Percentiles rank a stretch among this genome's conserved stretches.
phyloP scores from a whole-genome alignment of 2,329 filamentous ascomycete genomes.

The Aureobasidium sp. region DNA sequence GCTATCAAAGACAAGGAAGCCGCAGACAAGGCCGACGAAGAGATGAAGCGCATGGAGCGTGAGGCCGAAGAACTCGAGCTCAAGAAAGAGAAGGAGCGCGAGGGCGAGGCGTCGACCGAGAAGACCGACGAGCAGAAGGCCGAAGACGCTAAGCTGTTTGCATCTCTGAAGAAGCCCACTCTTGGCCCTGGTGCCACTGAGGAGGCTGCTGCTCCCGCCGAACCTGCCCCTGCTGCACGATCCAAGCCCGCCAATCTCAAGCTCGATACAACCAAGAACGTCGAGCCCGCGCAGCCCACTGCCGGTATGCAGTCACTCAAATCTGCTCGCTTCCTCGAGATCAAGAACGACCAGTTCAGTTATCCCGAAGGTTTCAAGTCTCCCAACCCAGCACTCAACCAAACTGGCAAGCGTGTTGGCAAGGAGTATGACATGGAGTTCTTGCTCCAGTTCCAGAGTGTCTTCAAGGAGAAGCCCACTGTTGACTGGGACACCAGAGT shows the following conservation, averaged over 20 bases:
- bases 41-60: conserved; percentile 42
- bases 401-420: conserved; percentile 68
- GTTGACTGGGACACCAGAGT: conserved; percentile 88
- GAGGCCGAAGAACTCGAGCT: conserved; percentile 44
- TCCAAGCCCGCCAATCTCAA: conserved; percentile 85
- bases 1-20: conserved; percentile 47
- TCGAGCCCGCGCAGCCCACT: conserved; percentile 88
- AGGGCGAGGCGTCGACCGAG: conserved; percentile 20
- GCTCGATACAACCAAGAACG: conserved; percentile 74
- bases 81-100: conserved; percentile 34
- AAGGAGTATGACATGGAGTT: conserved; percentile 96
- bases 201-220: conserved; percentile 19
- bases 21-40: conserved; percentile 48
- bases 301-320: conserved; percentile 89
- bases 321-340: conserved; percentile 78
- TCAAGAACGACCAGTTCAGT: conserved; percentile 63
- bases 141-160: conserved; percentile 38
- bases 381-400: conserved; percentile 87
- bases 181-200: conserved; percentile 39
- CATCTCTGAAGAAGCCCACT: conserved; percentile 43
- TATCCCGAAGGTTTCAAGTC: conserved; percentile 82
- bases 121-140: conserved; percentile 32
- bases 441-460: conserved; percentile 88
- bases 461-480: conserved; percentile 95
- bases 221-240: conserved; percentile 48